Conservation (phyloP, 805 yeast genomes). For the Wickerhamiella sergipiensis region DNA sequence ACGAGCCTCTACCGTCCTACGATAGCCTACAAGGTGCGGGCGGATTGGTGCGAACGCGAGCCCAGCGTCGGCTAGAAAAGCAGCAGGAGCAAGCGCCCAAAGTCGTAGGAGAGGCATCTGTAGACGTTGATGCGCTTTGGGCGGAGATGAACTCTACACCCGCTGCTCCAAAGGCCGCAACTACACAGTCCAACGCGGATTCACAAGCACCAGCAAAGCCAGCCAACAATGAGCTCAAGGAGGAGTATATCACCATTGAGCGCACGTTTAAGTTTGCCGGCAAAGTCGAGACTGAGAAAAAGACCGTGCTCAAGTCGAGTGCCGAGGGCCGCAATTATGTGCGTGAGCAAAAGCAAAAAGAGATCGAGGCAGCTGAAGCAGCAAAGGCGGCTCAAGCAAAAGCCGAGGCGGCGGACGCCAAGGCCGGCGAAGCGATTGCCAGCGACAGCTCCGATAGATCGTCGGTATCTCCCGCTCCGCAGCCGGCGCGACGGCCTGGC, state of each 20-base stretch:
- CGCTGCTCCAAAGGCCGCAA: not conserved
- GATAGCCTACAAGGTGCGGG: constrained; percentile 43
- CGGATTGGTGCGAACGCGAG: constrained; percentile 59
- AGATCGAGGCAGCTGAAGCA: not conserved
- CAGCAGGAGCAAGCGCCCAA: constrained; percentile 20
- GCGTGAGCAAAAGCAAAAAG: constrained; percentile 23
- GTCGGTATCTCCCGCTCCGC: not conserved
- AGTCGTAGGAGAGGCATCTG: constrained; percentile 21
- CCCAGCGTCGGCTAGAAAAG: constrained; percentile 33
- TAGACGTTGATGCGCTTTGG: constrained; percentile 44
- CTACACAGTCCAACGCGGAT: too few species aligned
- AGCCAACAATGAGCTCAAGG: too few species aligned
- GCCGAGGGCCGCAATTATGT: constrained; percentile 81
- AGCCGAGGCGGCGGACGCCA: constrained; percentile 12
- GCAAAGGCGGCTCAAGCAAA: not conserved
- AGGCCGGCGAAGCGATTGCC: not conserved
- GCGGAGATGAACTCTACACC: constrained; percentile 32
- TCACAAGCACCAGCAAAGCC: too few species aligned
- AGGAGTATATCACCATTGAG: constrained; percentile 53
- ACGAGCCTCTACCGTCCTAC: constrained; percentile 31
- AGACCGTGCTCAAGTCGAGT: constrained; percentile 59
- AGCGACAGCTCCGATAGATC: not conserved
- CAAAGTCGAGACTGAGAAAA: constrained; percentile 60
- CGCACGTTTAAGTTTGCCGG: constrained; percentile 86
- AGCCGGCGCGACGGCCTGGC: constrained; percentile 12